These are phyloP conservation scores for Geotrichum cucujoidarum DNA, from an alignment of 1,139 yeast genomes.

Conservation along the genomic window DNA sequence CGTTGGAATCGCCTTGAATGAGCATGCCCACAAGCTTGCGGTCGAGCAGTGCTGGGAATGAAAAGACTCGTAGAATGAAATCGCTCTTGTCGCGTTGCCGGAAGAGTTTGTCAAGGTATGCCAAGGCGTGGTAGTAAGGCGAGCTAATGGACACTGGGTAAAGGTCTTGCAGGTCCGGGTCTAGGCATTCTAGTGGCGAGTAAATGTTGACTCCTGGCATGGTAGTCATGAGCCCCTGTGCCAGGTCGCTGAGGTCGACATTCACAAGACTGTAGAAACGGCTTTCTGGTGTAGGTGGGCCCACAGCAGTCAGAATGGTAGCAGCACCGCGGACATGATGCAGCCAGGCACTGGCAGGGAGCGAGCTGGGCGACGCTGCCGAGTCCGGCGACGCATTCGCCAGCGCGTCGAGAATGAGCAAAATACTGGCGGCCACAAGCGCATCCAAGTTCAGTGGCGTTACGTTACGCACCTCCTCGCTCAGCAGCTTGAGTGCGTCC, in stretches of 20 bases:
- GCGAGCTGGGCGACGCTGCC: conserved; percentile 38
- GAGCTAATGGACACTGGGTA: conserved; percentile 81
- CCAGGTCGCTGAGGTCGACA: conserved; percentile 73
- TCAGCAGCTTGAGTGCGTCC: conserved; percentile 69
- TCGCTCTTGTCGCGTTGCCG: conserved; percentile 75
- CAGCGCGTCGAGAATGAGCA: conserved; percentile 83
- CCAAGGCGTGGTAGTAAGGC: conserved; percentile 80
- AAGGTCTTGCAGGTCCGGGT: conserved; percentile 74
- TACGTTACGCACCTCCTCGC: conserved; percentile 83
- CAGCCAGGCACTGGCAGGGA: conserved; percentile 94
- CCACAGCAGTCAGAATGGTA: conserved; percentile 86
- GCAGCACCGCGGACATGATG: conserved; percentile 97
- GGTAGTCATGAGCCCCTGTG: conserved; percentile 23
- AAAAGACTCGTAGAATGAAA: conserved; percentile 80
- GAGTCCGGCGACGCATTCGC: conserved; percentile 80
- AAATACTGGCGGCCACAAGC: conserved; percentile 82
- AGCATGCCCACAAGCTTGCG: conserved; percentile 67
- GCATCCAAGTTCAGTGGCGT: conserved; percentile 87
- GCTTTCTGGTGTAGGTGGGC: conserved; percentile 78
- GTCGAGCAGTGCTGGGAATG: conserved; percentile 88
- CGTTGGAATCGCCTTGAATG: conserved; percentile 77
- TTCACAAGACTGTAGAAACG: conserved; percentile 37
- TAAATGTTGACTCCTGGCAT: conserved; percentile 3
- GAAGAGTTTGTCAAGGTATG: conserved; percentile 78
- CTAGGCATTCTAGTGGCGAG: conserved; percentile 69